Percentiles rank a stretch among this genome's conserved stretches.
Conservation (phyloP, 2,329 filamentous ascomycete genomes). For the Curvularia sp. region DNA sequence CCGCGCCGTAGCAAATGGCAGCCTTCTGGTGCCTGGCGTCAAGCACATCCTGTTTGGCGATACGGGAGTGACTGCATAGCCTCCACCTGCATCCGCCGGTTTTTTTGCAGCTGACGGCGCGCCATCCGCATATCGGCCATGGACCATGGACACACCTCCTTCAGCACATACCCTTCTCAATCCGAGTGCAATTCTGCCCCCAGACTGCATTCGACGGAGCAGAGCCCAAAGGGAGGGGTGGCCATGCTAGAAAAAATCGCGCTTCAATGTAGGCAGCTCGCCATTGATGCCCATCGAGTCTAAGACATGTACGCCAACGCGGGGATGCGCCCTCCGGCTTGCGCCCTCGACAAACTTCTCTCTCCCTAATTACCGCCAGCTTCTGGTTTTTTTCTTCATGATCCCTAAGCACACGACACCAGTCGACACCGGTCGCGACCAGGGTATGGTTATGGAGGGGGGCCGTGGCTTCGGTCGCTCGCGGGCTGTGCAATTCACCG, state of each 20-base stretch:
- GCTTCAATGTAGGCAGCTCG: conserved; percentile 25
- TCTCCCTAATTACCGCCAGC: background rate
- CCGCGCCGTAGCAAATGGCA: conserved; percentile 34
- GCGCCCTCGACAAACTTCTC: conserved; percentile 14
- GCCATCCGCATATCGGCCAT: conserved; percentile 4
- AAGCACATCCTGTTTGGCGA: conserved; percentile 16
- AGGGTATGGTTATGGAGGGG: conserved; percentile 32
- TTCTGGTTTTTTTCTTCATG: conserved; percentile 3
- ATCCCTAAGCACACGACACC: conserved; percentile 34
- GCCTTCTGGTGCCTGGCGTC: conserved; percentile 32
- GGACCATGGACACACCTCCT: conserved; percentile 3
- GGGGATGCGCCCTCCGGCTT: conserved; percentile 14
- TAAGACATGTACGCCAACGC: conserved; percentile 30
- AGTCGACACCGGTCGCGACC: conserved; percentile 34
- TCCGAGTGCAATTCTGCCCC: conserved; percentile 1
- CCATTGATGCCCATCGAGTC: conserved; percentile 38
- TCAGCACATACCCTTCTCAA: background rate
- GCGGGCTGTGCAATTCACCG: conserved; percentile 48
- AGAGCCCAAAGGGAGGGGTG: background rate
- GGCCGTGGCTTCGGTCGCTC: conserved; percentile 18
- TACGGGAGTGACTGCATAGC: conserved; percentile 33
- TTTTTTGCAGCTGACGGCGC: conserved; percentile 16
- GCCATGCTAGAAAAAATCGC: conserved; percentile 10
- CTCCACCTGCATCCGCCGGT: conserved; percentile 22
- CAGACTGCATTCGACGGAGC: conserved; percentile 1